A percentile compares a stretch with the other conserved stretches of the same genome.
Conservation (phyloP, 768 basidiomycete species). For the Boletus vinaceobasis region DNA sequence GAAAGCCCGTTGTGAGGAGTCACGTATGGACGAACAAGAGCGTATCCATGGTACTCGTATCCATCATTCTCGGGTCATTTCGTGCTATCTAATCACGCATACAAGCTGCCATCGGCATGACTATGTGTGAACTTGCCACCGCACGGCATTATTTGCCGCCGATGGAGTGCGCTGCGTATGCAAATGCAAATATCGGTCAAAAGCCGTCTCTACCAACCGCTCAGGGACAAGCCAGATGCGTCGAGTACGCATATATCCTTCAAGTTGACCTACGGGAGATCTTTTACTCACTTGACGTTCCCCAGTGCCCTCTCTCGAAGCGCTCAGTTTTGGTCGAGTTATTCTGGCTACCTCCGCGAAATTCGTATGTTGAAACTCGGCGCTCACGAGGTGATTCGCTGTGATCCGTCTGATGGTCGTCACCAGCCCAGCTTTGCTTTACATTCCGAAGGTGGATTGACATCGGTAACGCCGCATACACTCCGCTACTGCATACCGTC, state of each 20-base stretch:
- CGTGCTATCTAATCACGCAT: slow-evolving; percentile 18
- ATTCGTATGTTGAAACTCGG: slow-evolving; percentile 51
- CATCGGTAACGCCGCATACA: slow-evolving; percentile 46
- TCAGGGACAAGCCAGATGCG: slow-evolving; percentile 44
- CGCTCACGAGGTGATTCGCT: slow-evolving; percentile 1
- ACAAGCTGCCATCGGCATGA: slow-evolving; percentile 73
- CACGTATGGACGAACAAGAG: slow-evolving; percentile 58
- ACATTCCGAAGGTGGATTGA: slow-evolving; percentile 73
- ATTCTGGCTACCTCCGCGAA: slow-evolving; percentile 80
- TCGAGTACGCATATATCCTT: slow-evolving; percentile 39
- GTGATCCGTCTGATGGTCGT: slow-evolving; percentile 20
- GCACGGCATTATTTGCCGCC: slow-evolving; percentile 66
- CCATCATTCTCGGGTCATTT: background rate
- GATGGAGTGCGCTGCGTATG: slow-evolving; percentile 50
- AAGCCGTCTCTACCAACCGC: slow-evolving; percentile 1
- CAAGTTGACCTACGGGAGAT: background rate
- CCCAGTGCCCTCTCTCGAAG: slow-evolving; percentile 69
- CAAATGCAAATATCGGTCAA: slow-evolving; percentile 2
- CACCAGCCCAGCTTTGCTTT: slow-evolving; percentile 69
- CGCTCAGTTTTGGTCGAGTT: slow-evolving; percentile 82
- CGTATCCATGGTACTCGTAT: slow-evolving; percentile 51
- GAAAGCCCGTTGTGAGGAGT: slow-evolving; percentile 48
- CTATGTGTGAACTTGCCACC: slow-evolving; percentile 75
- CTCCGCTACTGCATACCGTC: slow-evolving; percentile 7
- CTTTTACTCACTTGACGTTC: background rate